Base-by-base conservation (phyloP, 257 asterid species). In the Solanum pinnatisectum region DNA sequence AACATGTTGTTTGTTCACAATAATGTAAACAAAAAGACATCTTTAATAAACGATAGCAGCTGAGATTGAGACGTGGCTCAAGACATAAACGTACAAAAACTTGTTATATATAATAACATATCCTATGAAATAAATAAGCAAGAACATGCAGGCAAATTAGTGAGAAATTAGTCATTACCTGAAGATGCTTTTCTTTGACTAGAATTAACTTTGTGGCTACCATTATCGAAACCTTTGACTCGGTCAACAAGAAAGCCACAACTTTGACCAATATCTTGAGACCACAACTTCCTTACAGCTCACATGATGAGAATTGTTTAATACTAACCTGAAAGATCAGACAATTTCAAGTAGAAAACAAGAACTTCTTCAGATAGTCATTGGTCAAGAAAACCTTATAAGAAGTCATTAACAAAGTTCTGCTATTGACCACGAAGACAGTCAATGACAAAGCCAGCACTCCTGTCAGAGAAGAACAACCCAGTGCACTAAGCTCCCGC, bases 211-310 rank as follows among this genome's bases (percentile, higher is more conserved):
- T 2, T 52, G 42, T 82, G 32, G 27, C 85, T 20, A 49, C 68
- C 85, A 81, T 49, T 81, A 82, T 46, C 44, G 40, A 82, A 52
- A 82, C 70, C 3, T 32, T 82, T 49, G 70, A 82, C 70, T 49
- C 11, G 20, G 70, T 82, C 42, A 82, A 82, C 32, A 32, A 82
- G 85, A 82, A 82, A 49, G 32, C 30, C 44, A 81, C 27, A 46
- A 35, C 27, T 82, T 82, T 49, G 86, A 82, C 86, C 86, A 82
- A 82, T 33, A 52, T 82, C 71, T 82, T 82, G 86, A 82, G 71
- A 32, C 70, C 32, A 82, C 10, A 82, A 49, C 32, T 40, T 30
- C 86, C 70, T 18, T 32, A 6, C 42, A 49, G 23, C 30, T 49
- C 86, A 82, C 44, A 82, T 52, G 44, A 56, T 32, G 86, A 82